Conservation (phyloP, 306 rosid species). For the Herpetospermum pedunculosum region DNA sequence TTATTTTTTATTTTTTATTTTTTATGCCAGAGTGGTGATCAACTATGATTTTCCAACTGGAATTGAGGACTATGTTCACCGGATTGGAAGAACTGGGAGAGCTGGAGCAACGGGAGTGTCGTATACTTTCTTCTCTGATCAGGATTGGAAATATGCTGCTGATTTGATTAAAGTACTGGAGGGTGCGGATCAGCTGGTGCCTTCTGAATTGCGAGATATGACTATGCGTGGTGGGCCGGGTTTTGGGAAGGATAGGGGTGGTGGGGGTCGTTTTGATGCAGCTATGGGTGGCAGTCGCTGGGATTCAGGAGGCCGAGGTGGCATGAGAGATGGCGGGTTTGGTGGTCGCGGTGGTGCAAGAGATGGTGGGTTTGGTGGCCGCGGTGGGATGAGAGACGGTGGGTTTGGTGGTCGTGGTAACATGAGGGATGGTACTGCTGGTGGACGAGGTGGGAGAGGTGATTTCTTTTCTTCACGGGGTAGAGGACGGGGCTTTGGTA, state of each 20-base stretch:
- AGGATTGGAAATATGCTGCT: slow-evolving; percentile 90
- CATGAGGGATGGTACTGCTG: slow-evolving; percentile 17
- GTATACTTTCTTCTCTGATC: slow-evolving; percentile 90
- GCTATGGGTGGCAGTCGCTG: slow-evolving; percentile 26
- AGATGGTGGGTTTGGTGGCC: slow-evolving; percentile 34
- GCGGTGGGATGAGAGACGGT: slow-evolving; percentile 52
- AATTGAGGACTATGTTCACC: slow-evolving; percentile 91
- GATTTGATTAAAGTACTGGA: slow-evolving; percentile 90
- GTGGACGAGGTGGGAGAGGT: slow-evolving; percentile 57
- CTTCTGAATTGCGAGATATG: slow-evolving; percentile 72
- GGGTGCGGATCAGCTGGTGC: slow-evolving; percentile 94
- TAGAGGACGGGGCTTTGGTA: slow-evolving; percentile 71
- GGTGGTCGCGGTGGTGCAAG: slow-evolving; percentile 48
- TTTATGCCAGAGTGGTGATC: slow-evolving; percentile 60
- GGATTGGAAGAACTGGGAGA: slow-evolving; percentile 96
- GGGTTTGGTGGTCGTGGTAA: slow-evolving; percentile 25
- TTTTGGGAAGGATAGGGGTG: slow-evolving; percentile 68
- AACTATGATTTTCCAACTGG: slow-evolving; percentile 98
- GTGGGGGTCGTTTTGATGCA: slow-evolving; percentile 46
- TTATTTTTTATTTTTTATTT: too few relatives aligned
- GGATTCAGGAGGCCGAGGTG: slow-evolving; percentile 53
- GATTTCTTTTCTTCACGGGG: slow-evolving; percentile 74
- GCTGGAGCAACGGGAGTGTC: slow-evolving; percentile 96
- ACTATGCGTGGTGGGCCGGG: slow-evolving; percentile 72
- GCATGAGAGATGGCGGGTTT: slow-evolving; percentile 55